Conservation (phyloP, 805 yeast species). For the Candida nonsorbophila region DNA sequence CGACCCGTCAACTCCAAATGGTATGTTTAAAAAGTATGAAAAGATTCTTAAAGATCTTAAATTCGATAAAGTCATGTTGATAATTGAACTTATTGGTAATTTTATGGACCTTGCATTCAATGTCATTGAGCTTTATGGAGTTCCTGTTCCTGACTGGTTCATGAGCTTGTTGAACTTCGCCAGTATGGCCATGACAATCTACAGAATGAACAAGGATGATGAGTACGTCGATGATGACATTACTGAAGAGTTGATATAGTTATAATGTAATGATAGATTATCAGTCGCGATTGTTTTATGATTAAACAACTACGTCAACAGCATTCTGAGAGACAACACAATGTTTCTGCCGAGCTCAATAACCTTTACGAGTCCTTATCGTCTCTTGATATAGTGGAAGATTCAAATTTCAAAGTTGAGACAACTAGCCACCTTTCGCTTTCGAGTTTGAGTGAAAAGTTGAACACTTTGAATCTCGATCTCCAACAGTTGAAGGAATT, state of each 20-base stretch:
- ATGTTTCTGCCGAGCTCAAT: slow-evolving; percentile 4
- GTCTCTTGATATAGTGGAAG: slow-evolving; percentile 12
- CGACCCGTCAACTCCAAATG: slow-evolving; percentile 13
- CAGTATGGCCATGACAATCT: slow-evolving; percentile 42
- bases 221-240: slow-evolving; percentile 41
- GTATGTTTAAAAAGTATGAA: slow-evolving; percentile 28
- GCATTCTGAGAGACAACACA: slow-evolving; percentile 1
- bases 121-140: slow-evolving; percentile 29
- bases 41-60: slow-evolving; percentile 36
- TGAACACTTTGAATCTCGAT: slow-evolving; percentile 2
- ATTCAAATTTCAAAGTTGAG: slow-evolving; percentile 9
- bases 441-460: slow-evolving; percentile 9
- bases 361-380: slow-evolving; percentile 7
- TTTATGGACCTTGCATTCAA: slow-evolving; percentile 36
- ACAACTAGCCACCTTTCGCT: slow-evolving; percentile 2
- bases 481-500: slow-evolving; percentile 15
- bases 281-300: slow-evolving; percentile 3
- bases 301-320: slow-evolving; percentile 6
- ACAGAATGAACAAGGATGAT: slow-evolving; percentile 45
- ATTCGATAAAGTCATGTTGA: slow-evolving; percentile 38
- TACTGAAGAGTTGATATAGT: slow-evolving; percentile 32
- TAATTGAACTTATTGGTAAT: slow-evolving; percentile 37
- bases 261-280: neutral
- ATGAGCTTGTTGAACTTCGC: slow-evolving; percentile 35
- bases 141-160: slow-evolving; percentile 36